Percentiles rank a stretch among this genome's conserved stretches.
Evolutionary conservation across 2,329 filamentous ascomycete genomes (phyloP).

Genomic region (Trichophyton schoenleinii): DNA sequence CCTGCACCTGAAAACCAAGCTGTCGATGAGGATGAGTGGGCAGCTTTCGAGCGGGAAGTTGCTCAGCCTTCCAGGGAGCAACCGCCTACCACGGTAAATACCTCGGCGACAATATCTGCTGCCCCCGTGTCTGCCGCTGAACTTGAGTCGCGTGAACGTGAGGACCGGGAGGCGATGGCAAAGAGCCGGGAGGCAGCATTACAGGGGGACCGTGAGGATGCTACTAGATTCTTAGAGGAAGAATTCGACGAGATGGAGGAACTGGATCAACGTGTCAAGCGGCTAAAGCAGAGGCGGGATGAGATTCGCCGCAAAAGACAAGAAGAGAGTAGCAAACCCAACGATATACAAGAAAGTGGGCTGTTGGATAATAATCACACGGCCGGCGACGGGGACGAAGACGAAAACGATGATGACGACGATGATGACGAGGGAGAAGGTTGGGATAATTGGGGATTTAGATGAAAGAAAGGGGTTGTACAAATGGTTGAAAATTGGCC

Average conservation of each 20-base stretch:
- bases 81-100: constrained; percentile 20
- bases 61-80: constrained; percentile 35
- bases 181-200: constrained; percentile 39
- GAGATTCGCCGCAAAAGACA: constrained; percentile 39
- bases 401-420: constrained; percentile 19
- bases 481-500: background rate
- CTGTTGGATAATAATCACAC: constrained; percentile 46
- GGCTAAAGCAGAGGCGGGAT: constrained; percentile 58
- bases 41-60: constrained; percentile 75
- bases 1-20: background rate
- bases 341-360: constrained; percentile 20
- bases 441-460: constrained; percentile 35
- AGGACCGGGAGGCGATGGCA: constrained; percentile 33
- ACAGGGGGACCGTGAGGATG: constrained; percentile 65
- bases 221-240: constrained; percentile 56
- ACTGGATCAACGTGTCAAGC: constrained; percentile 57
- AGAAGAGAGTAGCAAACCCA: constrained; percentile 19
- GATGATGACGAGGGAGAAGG: constrained; percentile 40
- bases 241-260: constrained; percentile 77
- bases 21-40: constrained; percentile 70
- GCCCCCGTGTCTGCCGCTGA: constrained; percentile 55
- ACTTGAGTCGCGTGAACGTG: constrained; percentile 42
- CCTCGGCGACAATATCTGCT: constrained; percentile 53
- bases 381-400: constrained; percentile 36
- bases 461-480: background rate